Evolutionary conservation across 2,329 filamentous ascomycete species (phyloP).

Genomic region (Epichloe scottii): DNA sequence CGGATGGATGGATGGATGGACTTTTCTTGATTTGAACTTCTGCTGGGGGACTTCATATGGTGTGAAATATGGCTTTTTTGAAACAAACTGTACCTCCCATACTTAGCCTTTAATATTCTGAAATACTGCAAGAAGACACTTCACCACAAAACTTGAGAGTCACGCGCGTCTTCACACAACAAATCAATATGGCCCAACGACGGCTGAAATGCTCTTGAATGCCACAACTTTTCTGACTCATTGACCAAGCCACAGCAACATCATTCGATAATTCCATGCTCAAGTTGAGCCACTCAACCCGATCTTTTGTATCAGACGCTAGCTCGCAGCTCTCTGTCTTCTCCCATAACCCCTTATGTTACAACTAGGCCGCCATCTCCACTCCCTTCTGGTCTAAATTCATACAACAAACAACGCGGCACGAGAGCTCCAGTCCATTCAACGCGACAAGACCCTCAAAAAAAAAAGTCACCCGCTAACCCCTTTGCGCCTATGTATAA

Average conservation of each 20-base stretch:
- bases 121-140: neutral
- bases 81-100: neutral
- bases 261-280: neutral
- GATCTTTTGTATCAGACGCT: neutral
- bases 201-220: too few relatives aligned
- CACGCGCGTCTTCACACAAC: too few relatives aligned
- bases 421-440: neutral
- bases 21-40: neutral
- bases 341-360: neutral
- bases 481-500: constrained; percentile 2
- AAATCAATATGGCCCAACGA: too few relatives aligned
- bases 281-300: neutral
- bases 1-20: neutral
- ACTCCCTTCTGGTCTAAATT: neutral
- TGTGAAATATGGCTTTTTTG: neutral
- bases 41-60: neutral
- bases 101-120: too few relatives aligned
- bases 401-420: constrained; percentile 2
- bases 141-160: neutral
- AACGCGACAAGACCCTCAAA: neutral
- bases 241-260: neutral
- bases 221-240: too few relatives aligned
- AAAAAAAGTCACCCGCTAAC: constrained; percentile 1
- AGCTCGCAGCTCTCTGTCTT: neutral
- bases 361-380: constrained; percentile 1